phyloP scores from a whole-genome alignment of 2,329 filamentous ascomycete species.

The Bipolaris victoriae region DNA sequence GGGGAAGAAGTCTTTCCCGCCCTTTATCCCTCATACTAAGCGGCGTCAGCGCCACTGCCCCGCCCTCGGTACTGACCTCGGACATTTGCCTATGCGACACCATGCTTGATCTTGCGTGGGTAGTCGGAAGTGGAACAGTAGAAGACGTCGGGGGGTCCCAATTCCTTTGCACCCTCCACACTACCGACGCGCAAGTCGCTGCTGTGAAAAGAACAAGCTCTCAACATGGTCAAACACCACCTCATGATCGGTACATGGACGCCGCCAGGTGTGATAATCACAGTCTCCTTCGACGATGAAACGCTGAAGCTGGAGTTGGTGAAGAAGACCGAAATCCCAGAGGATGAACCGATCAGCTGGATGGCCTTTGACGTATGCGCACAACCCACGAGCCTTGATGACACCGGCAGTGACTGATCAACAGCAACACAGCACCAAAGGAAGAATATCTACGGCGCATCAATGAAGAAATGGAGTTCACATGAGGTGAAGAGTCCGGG shows the following conservation, averaged over 20 bases:
- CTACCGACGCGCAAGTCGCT: neutral
- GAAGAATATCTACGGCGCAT: constrained; percentile 85
- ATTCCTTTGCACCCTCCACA: neutral
- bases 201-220: constrained; percentile 1
- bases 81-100: constrained; percentile 21
- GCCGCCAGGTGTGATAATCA: constrained; percentile 87
- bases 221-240: constrained; percentile 75
- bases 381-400: neutral
- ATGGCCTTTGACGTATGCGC: constrained; percentile 82
- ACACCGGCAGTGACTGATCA: constrained; percentile 22
- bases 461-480: constrained; percentile 93
- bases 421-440: constrained; percentile 67
- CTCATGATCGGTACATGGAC: constrained; percentile 94
- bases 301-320: constrained; percentile 74
- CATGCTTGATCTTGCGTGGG: constrained; percentile 5
- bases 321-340: constrained; percentile 79
- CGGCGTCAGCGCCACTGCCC: constrained; percentile 22
- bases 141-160: neutral
- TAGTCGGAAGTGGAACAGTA: neutral
- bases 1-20: constrained; percentile 38
- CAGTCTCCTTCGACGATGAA: constrained; percentile 85
- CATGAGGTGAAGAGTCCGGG: constrained; percentile 77
- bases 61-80: constrained; percentile 29
- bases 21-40: constrained; percentile 22
- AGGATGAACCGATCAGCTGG: constrained; percentile 90